Evolutionary conservation across 257 asterid genomes (phyloP), one percentile per base, ranked within the genome.

Genomic region (Penstemon davidsonii): DNA sequence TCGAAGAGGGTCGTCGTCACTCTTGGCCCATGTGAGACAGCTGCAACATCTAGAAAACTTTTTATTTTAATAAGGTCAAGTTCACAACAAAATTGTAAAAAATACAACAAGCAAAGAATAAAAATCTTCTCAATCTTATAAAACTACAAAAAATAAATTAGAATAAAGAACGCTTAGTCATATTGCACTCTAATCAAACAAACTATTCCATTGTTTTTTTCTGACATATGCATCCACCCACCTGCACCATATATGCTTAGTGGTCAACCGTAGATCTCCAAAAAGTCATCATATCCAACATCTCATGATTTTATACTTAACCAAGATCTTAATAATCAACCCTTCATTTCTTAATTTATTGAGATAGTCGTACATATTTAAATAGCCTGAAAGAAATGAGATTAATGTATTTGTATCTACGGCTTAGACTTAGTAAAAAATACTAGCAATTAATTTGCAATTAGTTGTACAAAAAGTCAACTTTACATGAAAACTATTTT

Each of bases 1-100:
- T 66, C 57, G 75, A 60, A 52, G 69, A 52, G 69, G 40, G 63
- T 74, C 72, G 43, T 33, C 69, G 50, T 18, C 71, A 52, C 52
- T 38, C 64, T 63, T 73, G 64, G 76, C 83, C 55, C 77, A 64
- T 64, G 76, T 68, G 81, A 51, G 50, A 68, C 78, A 75, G 73
- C 78, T 72, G 69, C 69, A 68, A 59, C 73, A 71, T 71, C 83
- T 75, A 71, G 70, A 75, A 47, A 59, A 64, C 55, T 74, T 50
- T 25, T 57, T 55, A 70, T 7, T 60, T 49, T 74, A 70, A 60
- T 54, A 64, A 60, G 62, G 71, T 71, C 69, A 66, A 74, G 55
- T 57, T 68, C 58, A 36, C 46, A 66, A 37, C 62, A 11, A 55
- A 19, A 33, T 9, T 64, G 19, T 10, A 38, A 58, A 73, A 71